phyloP scores from a whole-genome alignment of 2,329 filamentous ascomycete species.

The Diplocarpon rosae region DNA sequence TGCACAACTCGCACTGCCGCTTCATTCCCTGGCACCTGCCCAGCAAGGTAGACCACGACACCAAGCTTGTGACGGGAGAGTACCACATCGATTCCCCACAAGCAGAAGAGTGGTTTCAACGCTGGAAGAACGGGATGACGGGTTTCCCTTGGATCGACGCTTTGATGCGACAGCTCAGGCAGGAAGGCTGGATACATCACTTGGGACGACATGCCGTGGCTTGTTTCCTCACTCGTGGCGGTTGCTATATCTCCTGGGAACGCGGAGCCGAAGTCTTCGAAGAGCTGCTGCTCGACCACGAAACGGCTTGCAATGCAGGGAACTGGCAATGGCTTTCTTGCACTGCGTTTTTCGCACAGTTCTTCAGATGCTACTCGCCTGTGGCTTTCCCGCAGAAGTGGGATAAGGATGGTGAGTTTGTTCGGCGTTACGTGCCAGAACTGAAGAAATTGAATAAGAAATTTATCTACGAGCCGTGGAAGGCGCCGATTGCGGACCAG shows the following conservation, averaged over 20 bases:
- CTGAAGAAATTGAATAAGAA: slow-evolving; percentile 49
- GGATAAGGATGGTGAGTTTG: slow-evolving; percentile 56
- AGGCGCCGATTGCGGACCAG: slow-evolving; percentile 56
- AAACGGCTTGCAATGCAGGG: slow-evolving; percentile 60
- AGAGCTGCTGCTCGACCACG: slow-evolving; percentile 65
- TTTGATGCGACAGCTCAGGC: slow-evolving; percentile 61
- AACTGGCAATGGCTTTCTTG: slow-evolving; percentile 75
- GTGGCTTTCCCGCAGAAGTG: slow-evolving; percentile 65
- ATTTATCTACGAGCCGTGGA: slow-evolving; percentile 74
- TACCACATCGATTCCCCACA: slow-evolving; percentile 53
- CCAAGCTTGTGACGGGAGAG: slow-evolving; percentile 41
- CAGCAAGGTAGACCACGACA: slow-evolving; percentile 37
- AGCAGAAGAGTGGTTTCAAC: slow-evolving; percentile 54
- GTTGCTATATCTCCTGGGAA: slow-evolving; percentile 72
- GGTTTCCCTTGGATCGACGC: slow-evolving; percentile 77
- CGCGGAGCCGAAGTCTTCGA: slow-evolving; percentile 69
- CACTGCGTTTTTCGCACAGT: slow-evolving; percentile 64
- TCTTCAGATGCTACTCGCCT: slow-evolving; percentile 59
- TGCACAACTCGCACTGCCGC: slow-evolving; percentile 54
- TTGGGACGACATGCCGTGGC: slow-evolving; percentile 67
- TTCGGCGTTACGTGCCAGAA: slow-evolving; percentile 58
- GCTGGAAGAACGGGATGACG: slow-evolving; percentile 59
- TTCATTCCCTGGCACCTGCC: slow-evolving; percentile 73
- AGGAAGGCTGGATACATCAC: slow-evolving; percentile 73
- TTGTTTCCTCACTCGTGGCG: slow-evolving; percentile 69